Evolutionary conservation across 2,329 filamentous ascomycete genomes (phyloP).

Genomic region (Aspergillus fumigatus): DNA sequence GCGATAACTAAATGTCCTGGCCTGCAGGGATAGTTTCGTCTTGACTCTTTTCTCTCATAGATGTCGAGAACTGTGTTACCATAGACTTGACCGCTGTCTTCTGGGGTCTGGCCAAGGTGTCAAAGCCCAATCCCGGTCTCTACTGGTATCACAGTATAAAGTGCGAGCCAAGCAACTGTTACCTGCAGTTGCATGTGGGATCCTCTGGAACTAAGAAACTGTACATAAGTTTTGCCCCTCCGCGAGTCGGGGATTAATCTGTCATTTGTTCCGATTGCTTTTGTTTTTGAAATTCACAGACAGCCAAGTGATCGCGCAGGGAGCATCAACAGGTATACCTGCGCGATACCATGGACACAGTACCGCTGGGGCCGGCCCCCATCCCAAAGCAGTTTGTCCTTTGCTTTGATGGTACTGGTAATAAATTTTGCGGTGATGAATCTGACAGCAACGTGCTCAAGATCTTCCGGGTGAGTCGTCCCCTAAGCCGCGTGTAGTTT

Average conservation of each 20-base stretch:
- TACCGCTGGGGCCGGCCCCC: slow-evolving; percentile 15
- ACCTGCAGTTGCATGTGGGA: slow-evolving; percentile 3
- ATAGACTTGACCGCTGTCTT: neutral
- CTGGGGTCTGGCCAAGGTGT: neutral
- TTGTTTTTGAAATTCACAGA: neutral
- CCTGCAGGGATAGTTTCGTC: neutral
- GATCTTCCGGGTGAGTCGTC: slow-evolving; percentile 38
- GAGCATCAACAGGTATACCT: neutral
- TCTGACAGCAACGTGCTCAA: slow-evolving; percentile 46
- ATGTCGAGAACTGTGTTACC: neutral
- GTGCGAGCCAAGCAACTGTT: neutral
- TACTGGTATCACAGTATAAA: neutral
- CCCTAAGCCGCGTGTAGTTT: neutral
- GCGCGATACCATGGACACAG: slow-evolving; percentile 5
- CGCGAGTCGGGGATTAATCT: neutral
- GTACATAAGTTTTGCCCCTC: slow-evolving; percentile 2
- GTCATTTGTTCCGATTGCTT: neutral
- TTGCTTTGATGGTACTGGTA: slow-evolving; percentile 44
- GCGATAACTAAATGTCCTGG: neutral
- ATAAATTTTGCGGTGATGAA: slow-evolving; percentile 41
- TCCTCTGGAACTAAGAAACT: neutral
- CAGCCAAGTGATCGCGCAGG: neutral
- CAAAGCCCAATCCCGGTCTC: neutral
- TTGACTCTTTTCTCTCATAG: neutral
- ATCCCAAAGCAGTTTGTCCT: slow-evolving; percentile 37